Evolutionary conservation across 352 stramenopile genomes (phyloP).

Genomic region (Blastocystis sp.): DNA sequence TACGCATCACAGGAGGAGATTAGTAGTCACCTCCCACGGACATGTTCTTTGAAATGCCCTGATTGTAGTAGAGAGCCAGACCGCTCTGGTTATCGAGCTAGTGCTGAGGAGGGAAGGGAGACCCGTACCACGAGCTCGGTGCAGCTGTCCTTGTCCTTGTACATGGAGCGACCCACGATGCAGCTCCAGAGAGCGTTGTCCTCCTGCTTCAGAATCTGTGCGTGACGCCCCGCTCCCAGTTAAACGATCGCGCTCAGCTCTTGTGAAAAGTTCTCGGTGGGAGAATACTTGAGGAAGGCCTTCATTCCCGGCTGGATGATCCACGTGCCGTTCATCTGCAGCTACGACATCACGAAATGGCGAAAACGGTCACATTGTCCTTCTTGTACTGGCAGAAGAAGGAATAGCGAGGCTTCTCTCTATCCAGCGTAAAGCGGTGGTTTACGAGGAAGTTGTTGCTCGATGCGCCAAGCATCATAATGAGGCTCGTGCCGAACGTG

Average conservation of each 20-base stretch:
- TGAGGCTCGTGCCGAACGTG: conserved; percentile 16
- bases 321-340: conserved; percentile 23
- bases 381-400: conserved; percentile 66
- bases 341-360: background rate
- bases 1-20: background rate
- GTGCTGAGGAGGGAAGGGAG: background rate
- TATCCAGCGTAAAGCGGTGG: conserved; percentile 32
- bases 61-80: conserved; percentile 24
- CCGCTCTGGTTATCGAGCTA: conserved; percentile 51
- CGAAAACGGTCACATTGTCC: conserved; percentile 9
- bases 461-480: conserved; percentile 38
- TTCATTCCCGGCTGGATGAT: conserved; percentile 23
- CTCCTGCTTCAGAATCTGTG: conserved; percentile 30
- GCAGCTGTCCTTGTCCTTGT: conserved; percentile 17
- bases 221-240: background rate
- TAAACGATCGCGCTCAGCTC: conserved; percentile 31
- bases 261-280: conserved; percentile 38
- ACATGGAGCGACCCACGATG: conserved; percentile 21
- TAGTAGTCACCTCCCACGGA: background rate
- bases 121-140: conserved; percentile 30
- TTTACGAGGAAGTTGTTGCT: conserved; percentile 59
- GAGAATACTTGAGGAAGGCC: conserved; percentile 26
- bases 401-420: conserved; percentile 17
- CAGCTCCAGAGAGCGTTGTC: background rate
- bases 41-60: background rate